Evolutionary conservation across 78 protist species (phyloP).

Genomic region (Polysphondylium violaceum): DNA sequence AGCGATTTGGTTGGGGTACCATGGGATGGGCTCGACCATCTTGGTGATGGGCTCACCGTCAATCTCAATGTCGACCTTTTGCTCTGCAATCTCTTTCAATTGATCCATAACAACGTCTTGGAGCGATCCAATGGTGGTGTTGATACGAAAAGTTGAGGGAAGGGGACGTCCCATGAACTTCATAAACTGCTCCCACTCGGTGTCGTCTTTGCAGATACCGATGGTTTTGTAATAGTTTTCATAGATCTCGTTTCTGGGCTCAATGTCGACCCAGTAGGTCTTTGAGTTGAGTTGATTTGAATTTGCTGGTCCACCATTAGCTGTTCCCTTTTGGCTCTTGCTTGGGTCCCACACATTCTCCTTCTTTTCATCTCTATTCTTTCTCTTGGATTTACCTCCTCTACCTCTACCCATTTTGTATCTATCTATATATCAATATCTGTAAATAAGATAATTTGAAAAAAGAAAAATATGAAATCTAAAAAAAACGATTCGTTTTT

Average conservation of each 20-base stretch:
- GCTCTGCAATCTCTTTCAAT: conserved; percentile 2
- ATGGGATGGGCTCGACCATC: conserved; percentile 9
- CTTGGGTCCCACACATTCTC: background rate
- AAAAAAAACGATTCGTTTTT: too few relatives aligned
- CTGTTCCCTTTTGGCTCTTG: background rate
- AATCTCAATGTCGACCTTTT: background rate
- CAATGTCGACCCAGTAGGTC: conserved; percentile 17
- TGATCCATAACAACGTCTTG: conserved; percentile 13
- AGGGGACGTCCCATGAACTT: conserved; percentile 46
- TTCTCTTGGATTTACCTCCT: conserved; percentile 17
- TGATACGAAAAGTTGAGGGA: conserved; percentile 82
- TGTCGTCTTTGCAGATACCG: conserved; percentile 32
- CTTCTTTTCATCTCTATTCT: conserved; percentile 21
- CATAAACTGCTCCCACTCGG: conserved; percentile 55
- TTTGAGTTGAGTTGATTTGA: background rate
- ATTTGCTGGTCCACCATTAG: background rate
- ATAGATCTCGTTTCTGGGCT: conserved; percentile 3
- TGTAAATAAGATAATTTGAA: too few relatives aligned
- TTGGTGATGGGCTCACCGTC: conserved; percentile 43
- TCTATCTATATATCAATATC: too few relatives aligned
- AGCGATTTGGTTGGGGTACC: conserved; percentile 83
- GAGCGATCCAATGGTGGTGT: conserved; percentile 28
- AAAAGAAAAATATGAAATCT: too few relatives aligned
- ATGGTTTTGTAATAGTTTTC: conserved; percentile 1
- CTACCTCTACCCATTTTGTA: background rate